phyloP scores from a whole-genome alignment of 1,284 basidiomycete genomes.

The Trametes hirsuta region DNA sequence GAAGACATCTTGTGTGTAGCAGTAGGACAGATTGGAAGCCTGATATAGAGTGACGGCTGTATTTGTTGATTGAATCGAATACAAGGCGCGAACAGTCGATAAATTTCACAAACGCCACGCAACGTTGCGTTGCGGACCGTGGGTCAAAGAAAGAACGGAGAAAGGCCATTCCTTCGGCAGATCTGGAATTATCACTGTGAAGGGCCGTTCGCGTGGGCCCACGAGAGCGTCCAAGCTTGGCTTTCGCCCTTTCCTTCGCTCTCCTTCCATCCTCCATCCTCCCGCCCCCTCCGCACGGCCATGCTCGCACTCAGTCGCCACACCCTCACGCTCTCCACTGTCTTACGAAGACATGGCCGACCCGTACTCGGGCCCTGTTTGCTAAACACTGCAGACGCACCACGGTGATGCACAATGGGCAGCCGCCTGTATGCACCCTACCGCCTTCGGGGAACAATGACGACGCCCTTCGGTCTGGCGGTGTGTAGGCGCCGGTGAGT shows the following conservation, averaged over 20 bases:
- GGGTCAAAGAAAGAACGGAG: conserved; percentile 17
- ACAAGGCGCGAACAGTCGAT: not conserved
- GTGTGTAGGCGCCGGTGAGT: conserved; percentile 26
- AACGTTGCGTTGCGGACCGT: conserved; percentile 13
- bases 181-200: conserved; percentile 34
- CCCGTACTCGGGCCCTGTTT: conserved; percentile 5
- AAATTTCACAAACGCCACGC: not conserved
- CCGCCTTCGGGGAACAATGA: conserved; percentile 20
- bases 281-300: conserved; percentile 5
- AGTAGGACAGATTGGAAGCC: too few species aligned
- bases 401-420: conserved; percentile 14
- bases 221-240: conserved; percentile 24
- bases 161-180: conserved; percentile 19
- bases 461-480: conserved; percentile 20
- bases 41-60: not conserved
- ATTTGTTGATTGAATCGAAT: not conserved
- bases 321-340: not conserved
- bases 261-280: conserved; percentile 23
- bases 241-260: conserved; percentile 23
- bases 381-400: conserved; percentile 10
- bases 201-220: conserved; percentile 36
- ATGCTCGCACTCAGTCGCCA: conserved; percentile 1
- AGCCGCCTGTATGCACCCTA: conserved; percentile 17
- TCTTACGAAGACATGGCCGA: not conserved
- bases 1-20: too few species aligned